phyloP scores from a whole-genome alignment of 2,329 filamentous ascomycete species.

The Fusarium ambrosium region DNA sequence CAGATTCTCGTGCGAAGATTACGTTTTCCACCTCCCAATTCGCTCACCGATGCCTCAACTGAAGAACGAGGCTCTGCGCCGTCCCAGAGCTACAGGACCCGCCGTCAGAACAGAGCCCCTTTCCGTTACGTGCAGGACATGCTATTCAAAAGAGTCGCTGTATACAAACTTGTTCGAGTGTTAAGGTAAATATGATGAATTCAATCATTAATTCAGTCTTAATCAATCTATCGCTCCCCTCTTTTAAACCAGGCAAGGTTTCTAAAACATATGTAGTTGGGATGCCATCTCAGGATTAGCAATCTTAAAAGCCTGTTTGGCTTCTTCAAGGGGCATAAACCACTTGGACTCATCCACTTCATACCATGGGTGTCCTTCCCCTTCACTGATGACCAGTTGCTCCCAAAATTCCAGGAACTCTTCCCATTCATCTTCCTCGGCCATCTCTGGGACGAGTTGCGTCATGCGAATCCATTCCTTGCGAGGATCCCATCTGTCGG shows the following conservation, averaged over 20 bases:
- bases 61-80: not conserved
- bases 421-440: not conserved
- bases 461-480: conserved; percentile 16
- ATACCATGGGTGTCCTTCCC: conserved; percentile 5
- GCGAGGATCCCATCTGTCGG: conserved; percentile 16
- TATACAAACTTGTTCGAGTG: not conserved
- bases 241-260: not conserved
- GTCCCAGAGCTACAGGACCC: no score
- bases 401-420: not conserved
- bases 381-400: not conserved
- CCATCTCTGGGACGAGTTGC: not conserved
- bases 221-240: no score
- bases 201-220: no score
- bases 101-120: not conserved
- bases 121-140: not conserved
- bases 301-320: not conserved
- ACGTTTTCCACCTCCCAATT: not conserved
- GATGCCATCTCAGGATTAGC: not conserved
- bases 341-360: conserved; percentile 9
- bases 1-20: not conserved
- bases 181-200: no score
- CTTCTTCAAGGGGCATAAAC: conserved; percentile 1
- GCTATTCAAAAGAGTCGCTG: no score
- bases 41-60: not conserved
- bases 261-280: not conserved